A percentile compares a stretch with the other conserved stretches of the same genome.
Conservation (phyloP, 495 filamentous ascomycete genomes). For the Aspergillus heteromorphus region DNA sequence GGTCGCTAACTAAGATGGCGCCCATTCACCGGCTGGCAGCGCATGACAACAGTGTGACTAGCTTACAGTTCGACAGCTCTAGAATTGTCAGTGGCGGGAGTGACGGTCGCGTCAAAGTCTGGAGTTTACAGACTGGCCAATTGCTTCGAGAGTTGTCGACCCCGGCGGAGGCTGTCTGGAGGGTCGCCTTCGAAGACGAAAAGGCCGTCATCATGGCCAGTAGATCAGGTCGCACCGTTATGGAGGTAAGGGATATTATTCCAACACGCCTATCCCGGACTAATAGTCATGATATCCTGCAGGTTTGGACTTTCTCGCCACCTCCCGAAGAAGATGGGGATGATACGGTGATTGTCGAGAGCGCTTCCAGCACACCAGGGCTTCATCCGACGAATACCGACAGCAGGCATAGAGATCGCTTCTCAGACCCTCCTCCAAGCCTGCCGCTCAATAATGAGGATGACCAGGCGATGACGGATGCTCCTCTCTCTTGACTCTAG, state of each 20-base stretch:
- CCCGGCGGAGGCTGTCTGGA: slow-evolving; percentile 92
- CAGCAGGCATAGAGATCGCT: slow-evolving; percentile 19
- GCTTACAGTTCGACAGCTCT: slow-evolving; percentile 91
- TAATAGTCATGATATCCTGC: slow-evolving; percentile 2
- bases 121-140: slow-evolving; percentile 86
- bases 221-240: slow-evolving; percentile 75
- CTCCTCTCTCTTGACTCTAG: slow-evolving; percentile 22
- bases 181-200: slow-evolving; percentile 96
- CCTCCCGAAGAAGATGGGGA: slow-evolving; percentile 56
- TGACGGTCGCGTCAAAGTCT: slow-evolving; percentile 94
- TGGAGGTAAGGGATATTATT: slow-evolving; percentile 67
- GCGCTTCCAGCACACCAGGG: slow-evolving; percentile 35
- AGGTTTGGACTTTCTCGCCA: slow-evolving; percentile 92
- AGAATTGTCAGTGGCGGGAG: slow-evolving; percentile 92
- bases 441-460: slow-evolving; percentile 24
- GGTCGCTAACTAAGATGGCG: slow-evolving; percentile 82
- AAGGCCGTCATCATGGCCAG: slow-evolving; percentile 95
- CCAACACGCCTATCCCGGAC: background rate
- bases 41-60: slow-evolving; percentile 98
- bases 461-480: slow-evolving; percentile 40
- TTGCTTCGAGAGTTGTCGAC: slow-evolving; percentile 86
- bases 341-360: slow-evolving; percentile 26
- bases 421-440: slow-evolving; percentile 33
- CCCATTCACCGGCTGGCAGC: slow-evolving; percentile 91
- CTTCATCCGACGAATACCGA: slow-evolving; percentile 19